phyloP scores from a whole-genome alignment of 345 rosid species.

The Salix brachista region DNA sequence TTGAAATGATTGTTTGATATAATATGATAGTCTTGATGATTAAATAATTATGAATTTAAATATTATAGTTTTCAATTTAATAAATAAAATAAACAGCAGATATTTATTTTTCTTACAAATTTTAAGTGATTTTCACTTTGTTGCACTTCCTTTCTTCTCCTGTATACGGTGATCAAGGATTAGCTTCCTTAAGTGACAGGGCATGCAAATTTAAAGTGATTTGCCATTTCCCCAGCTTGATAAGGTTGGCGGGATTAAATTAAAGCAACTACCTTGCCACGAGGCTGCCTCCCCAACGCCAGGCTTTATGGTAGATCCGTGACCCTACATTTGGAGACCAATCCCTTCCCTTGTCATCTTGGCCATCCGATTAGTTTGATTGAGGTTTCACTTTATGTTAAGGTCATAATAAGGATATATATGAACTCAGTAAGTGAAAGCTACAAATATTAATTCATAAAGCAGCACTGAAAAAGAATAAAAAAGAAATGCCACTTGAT shows the following conservation, averaged over 20 bases:
- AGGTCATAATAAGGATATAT: not conserved
- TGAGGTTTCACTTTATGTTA: constrained; percentile 1
- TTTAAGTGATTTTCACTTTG: too few relatives aligned
- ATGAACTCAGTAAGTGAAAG: not conserved
- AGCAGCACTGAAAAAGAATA: not conserved
- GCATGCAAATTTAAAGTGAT: not conserved
- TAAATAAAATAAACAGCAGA: too few relatives aligned
- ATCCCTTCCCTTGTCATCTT: not conserved
- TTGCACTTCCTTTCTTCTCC: too few relatives aligned
- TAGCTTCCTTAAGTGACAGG: not conserved
- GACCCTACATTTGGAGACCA: not conserved
- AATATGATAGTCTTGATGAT: too few relatives aligned
- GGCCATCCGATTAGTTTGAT: not conserved
- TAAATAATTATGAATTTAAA: too few relatives aligned
- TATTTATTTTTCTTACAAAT: too few relatives aligned
- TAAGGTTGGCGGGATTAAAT: constrained; percentile 6
- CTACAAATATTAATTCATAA: not conserved
- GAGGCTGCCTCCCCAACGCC: not conserved
- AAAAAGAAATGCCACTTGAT: not conserved
- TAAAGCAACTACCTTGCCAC: not conserved
- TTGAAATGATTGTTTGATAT: too few relatives aligned
- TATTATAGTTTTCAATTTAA: too few relatives aligned
- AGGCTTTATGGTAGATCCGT: not conserved
- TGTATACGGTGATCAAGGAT: too few relatives aligned
- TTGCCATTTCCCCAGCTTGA: not conserved